A percentile compares a stretch with the other conserved stretches of the same genome.
phyloP scores from a whole-genome alignment of 495 filamentous ascomycete genomes.

The Neurospora sublineolata region DNA sequence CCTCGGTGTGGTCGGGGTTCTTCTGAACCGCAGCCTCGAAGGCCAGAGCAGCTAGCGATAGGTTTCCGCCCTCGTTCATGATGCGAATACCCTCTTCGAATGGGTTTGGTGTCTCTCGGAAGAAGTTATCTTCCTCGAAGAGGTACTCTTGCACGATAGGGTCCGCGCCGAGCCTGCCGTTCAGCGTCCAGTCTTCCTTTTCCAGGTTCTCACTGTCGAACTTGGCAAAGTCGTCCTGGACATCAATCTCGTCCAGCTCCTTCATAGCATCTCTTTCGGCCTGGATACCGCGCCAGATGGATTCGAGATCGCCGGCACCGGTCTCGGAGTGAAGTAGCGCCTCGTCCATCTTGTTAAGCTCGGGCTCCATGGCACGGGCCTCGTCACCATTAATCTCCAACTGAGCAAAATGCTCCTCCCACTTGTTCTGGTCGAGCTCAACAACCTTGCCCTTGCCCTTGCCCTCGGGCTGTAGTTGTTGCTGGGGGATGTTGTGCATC shows the following conservation, averaged over 20 bases:
- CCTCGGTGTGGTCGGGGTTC: slow-evolving; percentile 73
- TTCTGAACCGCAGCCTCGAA: slow-evolving; percentile 94
- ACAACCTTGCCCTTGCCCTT: slow-evolving; percentile 89
- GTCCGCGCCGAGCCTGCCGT: slow-evolving; percentile 41
- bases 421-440: slow-evolving; percentile 84
- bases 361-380: slow-evolving; percentile 69
- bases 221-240: slow-evolving; percentile 49
- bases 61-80: slow-evolving; percentile 81
- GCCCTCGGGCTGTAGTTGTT: slow-evolving; percentile 32
- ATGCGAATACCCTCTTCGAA: slow-evolving; percentile 87
- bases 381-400: slow-evolving; percentile 71
- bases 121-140: slow-evolving; percentile 89
- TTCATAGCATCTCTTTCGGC: slow-evolving; percentile 65
- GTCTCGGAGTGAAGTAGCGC: slow-evolving; percentile 41
- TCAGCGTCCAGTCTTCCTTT: slow-evolving; percentile 42
- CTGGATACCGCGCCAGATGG: slow-evolving; percentile 76
- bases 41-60: slow-evolving; percentile 88
- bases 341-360: slow-evolving; percentile 78
- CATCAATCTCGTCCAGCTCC: slow-evolving; percentile 41
- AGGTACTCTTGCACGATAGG: slow-evolving; percentile 79
- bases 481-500: slow-evolving; percentile 27
- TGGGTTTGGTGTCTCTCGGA: slow-evolving; percentile 61
- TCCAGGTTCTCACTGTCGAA: slow-evolving; percentile 62
- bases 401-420: slow-evolving; percentile 91
- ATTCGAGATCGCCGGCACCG: slow-evolving; percentile 75